Base-by-base conservation (phyloP, 306 rosid species). In the Arachis stenosperma region DNA sequence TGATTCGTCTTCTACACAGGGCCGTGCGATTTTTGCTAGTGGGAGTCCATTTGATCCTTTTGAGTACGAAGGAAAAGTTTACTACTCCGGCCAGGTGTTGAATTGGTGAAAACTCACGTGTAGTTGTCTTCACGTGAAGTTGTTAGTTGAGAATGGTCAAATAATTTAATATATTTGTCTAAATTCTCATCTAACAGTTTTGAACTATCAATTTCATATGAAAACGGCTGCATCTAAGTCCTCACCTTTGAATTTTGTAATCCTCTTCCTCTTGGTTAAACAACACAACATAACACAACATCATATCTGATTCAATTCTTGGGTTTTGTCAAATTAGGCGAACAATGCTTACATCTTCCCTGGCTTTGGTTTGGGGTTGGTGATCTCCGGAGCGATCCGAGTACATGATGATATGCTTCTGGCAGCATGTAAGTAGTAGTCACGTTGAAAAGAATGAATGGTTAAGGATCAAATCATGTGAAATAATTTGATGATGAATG, bases 81-180 rank as follows among this genome's bases (percentile, higher is more conserved):
- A 65, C 72, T 52, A 52, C 50, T 83, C 97, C 29, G 97, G 97
- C 84, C 97, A 90, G 97, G 97, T 86, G 3, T 33, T 33, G 37
- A 33, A 33, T 76, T 69, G 27, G 27, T 22, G 27, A 22, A 22
- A 22, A 22, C 27, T 1, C 27, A 22, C 27, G 27, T 22, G 1
- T 1, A 1, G 27, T 22, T 22, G 27, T 22, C 1, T 22, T 22
- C 27, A 22, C 27, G 27, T 22, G 27, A 22, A 22, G 27, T 22
- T 22, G 27, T 22, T 22, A 22, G 27, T 22, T 22, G 27, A 22
- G 1, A 22, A 22, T 22, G 1, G 27, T 22, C 27, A 22, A 22
- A 22, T 22, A 22, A 22, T 22, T 22, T 22, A 22, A 22, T 22
- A 22, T 22, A 1, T 22, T 22, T 22, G 27, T 22, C 27, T 22